Conservation (phyloP, 1,139 yeast genomes). For the Magnusiomyces starmeri region DNA sequence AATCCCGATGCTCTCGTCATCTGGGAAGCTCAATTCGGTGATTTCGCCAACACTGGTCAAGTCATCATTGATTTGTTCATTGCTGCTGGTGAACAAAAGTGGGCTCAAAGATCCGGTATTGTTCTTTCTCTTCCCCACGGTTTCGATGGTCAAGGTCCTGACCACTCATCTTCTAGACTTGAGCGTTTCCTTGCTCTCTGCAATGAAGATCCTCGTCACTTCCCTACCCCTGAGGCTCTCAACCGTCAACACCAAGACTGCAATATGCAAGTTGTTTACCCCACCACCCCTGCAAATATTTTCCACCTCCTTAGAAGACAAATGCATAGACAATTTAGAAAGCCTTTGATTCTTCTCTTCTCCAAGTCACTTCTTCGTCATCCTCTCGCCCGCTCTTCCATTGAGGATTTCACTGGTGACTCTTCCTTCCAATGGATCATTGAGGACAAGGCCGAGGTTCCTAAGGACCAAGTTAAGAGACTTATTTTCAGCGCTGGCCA, state of each 20-base stretch:
- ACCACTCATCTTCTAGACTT: constrained; percentile 95
- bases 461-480: constrained; percentile 82
- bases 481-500: constrained; percentile 85
- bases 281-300: constrained; percentile 94
- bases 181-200: constrained; percentile 95
- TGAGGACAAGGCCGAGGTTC: constrained; percentile 79
- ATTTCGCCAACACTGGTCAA: constrained; percentile 98
- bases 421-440: constrained; percentile 93
- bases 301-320: constrained; percentile 98
- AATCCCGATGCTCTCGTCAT: constrained; percentile 94
- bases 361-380: constrained; percentile 94
- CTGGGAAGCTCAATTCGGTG: constrained; percentile 99
- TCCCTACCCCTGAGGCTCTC: constrained; percentile 84
- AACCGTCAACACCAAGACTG: constrained; percentile 98
- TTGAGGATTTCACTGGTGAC: constrained; percentile 83
- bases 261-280: constrained; percentile 96
- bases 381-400: constrained; percentile 86
- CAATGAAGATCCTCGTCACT: constrained; percentile 90
- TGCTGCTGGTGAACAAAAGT: constrained; percentile 94
- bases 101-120: constrained; percentile 98
- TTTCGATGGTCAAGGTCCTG: constrained; percentile 99
- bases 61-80: constrained; percentile 95
- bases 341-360: constrained; percentile 83
- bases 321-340: constrained; percentile 98
- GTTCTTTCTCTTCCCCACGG: constrained; percentile 97